Evolutionary conservation across 164 flowering plant species (phyloP).

Genomic region (Malania oleifera): DNA sequence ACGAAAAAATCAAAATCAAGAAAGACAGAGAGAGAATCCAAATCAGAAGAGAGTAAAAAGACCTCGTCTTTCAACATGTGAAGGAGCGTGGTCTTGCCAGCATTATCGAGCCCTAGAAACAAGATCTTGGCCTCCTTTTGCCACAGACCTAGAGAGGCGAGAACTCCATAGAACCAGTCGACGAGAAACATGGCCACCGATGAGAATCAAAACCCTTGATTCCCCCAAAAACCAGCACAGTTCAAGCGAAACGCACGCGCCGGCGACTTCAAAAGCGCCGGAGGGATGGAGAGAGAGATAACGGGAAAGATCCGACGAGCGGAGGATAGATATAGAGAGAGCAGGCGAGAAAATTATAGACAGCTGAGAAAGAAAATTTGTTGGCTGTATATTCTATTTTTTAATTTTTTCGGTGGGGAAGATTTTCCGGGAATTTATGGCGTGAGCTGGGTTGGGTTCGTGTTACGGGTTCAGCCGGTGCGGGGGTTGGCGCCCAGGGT

Average conservation of each 20-base stretch:
- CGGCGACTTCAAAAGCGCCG: neutral
- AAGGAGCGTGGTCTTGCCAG: constrained; percentile 61
- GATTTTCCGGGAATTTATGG: constrained; percentile 1
- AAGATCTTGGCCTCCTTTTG: constrained; percentile 64
- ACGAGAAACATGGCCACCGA: constrained; percentile 31
- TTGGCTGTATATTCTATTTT: too few relatives aligned
- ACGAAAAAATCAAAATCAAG: neutral
- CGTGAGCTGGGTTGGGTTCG: neutral
- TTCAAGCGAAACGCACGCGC: neutral
- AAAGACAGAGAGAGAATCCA: neutral
- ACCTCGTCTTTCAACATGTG: constrained; percentile 66
- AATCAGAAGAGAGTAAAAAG: neutral
- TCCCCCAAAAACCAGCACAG: neutral
- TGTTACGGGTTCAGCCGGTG: constrained; percentile 11
- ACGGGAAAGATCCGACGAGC: neutral
- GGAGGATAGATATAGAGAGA: neutral
- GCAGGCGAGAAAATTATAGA: neutral
- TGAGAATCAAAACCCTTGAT: neutral
- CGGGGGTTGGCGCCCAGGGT: neutral
- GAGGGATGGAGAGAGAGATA: neutral
- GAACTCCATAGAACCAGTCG: constrained; percentile 60
- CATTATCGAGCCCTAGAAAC: constrained; percentile 58
- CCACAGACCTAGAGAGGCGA: constrained; percentile 51
- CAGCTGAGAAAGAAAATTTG: neutral
- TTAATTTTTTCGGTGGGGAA: too few relatives aligned